Evolutionary conservation across 805 yeast species (phyloP), one percentile per base, ranked within the genome.

Genomic region (Candida cerambycidarum): DNA sequence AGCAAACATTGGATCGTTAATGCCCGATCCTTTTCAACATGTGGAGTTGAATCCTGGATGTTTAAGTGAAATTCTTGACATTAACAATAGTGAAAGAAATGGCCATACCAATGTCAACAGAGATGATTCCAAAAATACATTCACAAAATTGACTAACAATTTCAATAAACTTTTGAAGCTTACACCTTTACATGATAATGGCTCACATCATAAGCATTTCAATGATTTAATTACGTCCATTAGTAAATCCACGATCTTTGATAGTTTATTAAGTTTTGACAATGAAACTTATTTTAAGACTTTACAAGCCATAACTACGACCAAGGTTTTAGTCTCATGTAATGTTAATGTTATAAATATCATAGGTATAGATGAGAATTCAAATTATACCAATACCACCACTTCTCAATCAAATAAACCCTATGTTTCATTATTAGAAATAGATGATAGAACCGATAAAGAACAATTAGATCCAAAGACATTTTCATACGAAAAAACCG

Each of bases 31-130:
- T 1, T 79, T 74, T 52, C 67, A 68, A 41, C 62, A 68, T 19
- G 79, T 78, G 15, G 79, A 73, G 50, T 58, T 79, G 41, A 78
- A 73, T 14, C 82, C 83, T 0, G 82, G 85, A 0, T 78, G 83
- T 48, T 45, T 73, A 11, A 59, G 59, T 7, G 50, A 47, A 24
- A 51, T 55, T 12, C 34, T 56, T 9, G 58, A 48, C 14, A 27
- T 54, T 12, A 39, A 35, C n/a, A 41, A 41, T 23, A 32, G 41
- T n/a, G 41, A 31, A 9, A 43, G 52, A 25, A 38, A 42, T 13
- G 33, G 31, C 17, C 36, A 41, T 27, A 52, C 39, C 12, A 23
- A n/a, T n/a, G n/a, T n/a, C 38, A 5, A 52, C 48, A 2, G 29
- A 46, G 15, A 14, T 16, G 41, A 42, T 23, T n/a, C 27, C 6